These are phyloP conservation scores for Sporopachydermia quercuum DNA, from an alignment of 805 yeast genomes.

Conservation along the genomic window DNA sequence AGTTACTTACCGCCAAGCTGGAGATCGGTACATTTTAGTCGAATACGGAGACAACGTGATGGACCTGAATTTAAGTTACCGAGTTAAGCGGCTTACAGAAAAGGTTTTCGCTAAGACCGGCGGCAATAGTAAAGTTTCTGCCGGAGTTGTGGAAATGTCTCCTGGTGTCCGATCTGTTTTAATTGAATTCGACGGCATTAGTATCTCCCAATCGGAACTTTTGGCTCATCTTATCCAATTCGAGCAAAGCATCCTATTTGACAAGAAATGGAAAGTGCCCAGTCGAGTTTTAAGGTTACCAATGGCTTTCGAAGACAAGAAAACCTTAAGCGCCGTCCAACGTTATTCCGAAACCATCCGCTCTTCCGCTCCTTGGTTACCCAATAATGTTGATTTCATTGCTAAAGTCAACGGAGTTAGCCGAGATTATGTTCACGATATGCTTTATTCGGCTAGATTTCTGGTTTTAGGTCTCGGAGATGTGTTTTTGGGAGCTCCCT, in stretches of 20 bases:
- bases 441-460: conserved; percentile 81
- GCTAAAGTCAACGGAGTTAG: conserved; percentile 75
- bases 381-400: conserved; percentile 92
- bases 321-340: conserved; percentile 77
- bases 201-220: conserved; percentile 45
- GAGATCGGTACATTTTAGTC: conserved; percentile 82
- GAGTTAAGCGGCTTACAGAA: conserved; percentile 71
- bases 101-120: conserved; percentile 49
- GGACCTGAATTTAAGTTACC: conserved; percentile 74
- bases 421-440: conserved; percentile 62
- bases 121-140: conserved; percentile 5
- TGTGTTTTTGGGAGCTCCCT: conserved; percentile 95
- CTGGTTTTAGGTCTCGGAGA: conserved; percentile 93
- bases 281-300: conserved; percentile 78
- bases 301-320: conserved; percentile 90
- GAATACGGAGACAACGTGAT: conserved; percentile 85
- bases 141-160: conserved; percentile 88
- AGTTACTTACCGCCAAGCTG: conserved; percentile 88
- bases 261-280: conserved; percentile 72
- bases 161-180: conserved; percentile 94
- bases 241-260: conserved; percentile 60
- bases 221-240: conserved; percentile 53
- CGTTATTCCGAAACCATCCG: conserved; percentile 91
- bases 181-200: conserved; percentile 61
- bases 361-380: conserved; percentile 92